phyloP scores from a whole-genome alignment of 441 rosid genomes.

The Populus hybrid region DNA sequence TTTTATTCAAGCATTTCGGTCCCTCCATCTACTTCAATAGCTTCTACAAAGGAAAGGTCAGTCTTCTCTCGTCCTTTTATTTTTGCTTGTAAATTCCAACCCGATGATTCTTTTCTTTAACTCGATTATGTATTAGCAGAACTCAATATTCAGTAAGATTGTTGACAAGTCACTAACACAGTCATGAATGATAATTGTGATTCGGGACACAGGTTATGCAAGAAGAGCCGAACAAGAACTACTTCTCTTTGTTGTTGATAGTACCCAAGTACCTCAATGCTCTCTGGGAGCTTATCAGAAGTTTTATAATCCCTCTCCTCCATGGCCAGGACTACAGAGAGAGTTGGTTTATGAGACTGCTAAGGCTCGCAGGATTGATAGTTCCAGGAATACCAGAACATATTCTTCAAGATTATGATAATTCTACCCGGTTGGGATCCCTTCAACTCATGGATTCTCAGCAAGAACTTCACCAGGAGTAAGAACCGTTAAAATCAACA shows the following conservation, averaged over 20 bases:
- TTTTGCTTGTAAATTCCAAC: neutral
- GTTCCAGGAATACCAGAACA: constrained; percentile 70
- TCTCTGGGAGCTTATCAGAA: constrained; percentile 56
- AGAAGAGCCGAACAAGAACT: constrained; percentile 77
- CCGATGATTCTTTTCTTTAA: no score
- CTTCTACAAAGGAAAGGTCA: constrained; percentile 55
- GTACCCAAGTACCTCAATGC: constrained; percentile 53
- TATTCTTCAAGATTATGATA: constrained; percentile 51
- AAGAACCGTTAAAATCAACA: neutral
- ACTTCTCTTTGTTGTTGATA: constrained; percentile 39
- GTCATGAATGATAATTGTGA: neutral
- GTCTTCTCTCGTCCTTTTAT: neutral
- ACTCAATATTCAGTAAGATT: neutral
- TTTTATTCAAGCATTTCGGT: constrained; percentile 72
- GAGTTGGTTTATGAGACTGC: constrained; percentile 37
- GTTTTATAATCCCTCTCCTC: constrained; percentile 42
- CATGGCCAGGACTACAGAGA: constrained; percentile 49
- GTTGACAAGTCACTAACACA: neutral
- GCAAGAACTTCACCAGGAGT: neutral
- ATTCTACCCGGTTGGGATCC: constrained; percentile 45
- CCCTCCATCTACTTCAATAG: constrained; percentile 51
- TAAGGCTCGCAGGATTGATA: constrained; percentile 44
- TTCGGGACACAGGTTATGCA: constrained; percentile 30
- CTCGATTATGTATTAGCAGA: no score
- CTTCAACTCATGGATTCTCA: neutral